Conservation (phyloP, 2,329 filamentous ascomycete species). For the Alternaria viburni region DNA sequence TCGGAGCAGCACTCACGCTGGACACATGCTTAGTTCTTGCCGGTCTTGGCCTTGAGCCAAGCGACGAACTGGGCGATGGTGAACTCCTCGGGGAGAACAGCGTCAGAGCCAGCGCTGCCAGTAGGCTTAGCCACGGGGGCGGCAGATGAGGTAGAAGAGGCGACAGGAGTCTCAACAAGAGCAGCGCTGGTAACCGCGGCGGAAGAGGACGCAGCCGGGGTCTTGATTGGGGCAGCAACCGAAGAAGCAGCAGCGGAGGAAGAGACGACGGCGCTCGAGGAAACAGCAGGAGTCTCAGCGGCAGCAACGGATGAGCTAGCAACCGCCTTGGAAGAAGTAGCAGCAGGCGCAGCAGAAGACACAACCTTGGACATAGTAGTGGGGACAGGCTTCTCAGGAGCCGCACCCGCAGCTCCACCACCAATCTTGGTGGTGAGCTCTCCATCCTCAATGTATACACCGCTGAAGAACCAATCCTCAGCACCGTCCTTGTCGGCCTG, state of each 20-base stretch:
- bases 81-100: slow-evolving; percentile 30
- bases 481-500: slow-evolving; percentile 57
- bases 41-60: slow-evolving; percentile 31
- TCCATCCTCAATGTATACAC: slow-evolving; percentile 72
- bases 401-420: slow-evolving; percentile 21
- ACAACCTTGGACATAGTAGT: neutral
- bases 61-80: slow-evolving; percentile 36
- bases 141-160: slow-evolving; percentile 12
- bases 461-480: slow-evolving; percentile 76
- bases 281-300: slow-evolving; percentile 9
- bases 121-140: slow-evolving; percentile 12
- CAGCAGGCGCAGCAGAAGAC: neutral
- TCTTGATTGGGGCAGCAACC: neutral
- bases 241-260: slow-evolving; percentile 4
- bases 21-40: slow-evolving; percentile 1
- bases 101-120: slow-evolving; percentile 19
- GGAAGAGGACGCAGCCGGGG: slow-evolving; percentile 11
- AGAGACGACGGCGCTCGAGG: slow-evolving; percentile 5
- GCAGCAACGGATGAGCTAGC: neutral
- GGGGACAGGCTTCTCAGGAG: neutral
- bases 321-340: neutral
- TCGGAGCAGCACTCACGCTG: neutral
- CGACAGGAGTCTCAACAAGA: slow-evolving; percentile 2
- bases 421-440: slow-evolving; percentile 42
- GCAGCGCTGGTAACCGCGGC: slow-evolving; percentile 2